Base-by-base conservation (phyloP, 1,139 yeast genomes). In the Pichia sp. region DNA sequence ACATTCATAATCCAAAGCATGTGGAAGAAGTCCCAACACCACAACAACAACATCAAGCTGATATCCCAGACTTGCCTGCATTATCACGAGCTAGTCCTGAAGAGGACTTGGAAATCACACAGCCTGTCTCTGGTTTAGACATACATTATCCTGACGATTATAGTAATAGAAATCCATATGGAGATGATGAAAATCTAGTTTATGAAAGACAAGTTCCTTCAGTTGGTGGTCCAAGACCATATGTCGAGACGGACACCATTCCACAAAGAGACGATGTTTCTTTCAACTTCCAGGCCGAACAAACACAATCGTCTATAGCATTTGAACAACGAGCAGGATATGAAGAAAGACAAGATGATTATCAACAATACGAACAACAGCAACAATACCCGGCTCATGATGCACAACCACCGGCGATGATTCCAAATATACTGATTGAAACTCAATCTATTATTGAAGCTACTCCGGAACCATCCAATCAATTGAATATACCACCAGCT, bases 191-290 rank as follows among this genome's bases (percentile, higher is more conserved):
- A 10, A 15, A 28, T 10, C 11, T 28, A 28, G 31, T 28, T 28
- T 28, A 28, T 28, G 20, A 19, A 11, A 32, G 51, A 22, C 18
- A 31, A n/a, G 36, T 44, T 17, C 42, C 50, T 14, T 18, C 41
- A 21, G 3, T 49, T 6, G 27, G 34, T 22, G 52, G 52, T 2
- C 52, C 52, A 34, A 40, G 46, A 22, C 42, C 45, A 5, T 46
- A 27, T 34, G 14, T 35, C 9, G 41, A 32, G 10, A 28, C 50
- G 7, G 48, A 45, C 17, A 32, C 41, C 7, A 22, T 24, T 34
- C 21, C 41, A 8, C 30, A 36, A 34, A 18, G 14, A 3, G 24
- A 27, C 10, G 31, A 35, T 4, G n/a, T 10, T 19, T 20, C 32
- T 20, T 19, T 38, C 4, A 40, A 40, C 14, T 30, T n/a, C 20